phyloP scores from a whole-genome alignment of 345 rosid species.

The Psidium friedrichsthalianum region DNA sequence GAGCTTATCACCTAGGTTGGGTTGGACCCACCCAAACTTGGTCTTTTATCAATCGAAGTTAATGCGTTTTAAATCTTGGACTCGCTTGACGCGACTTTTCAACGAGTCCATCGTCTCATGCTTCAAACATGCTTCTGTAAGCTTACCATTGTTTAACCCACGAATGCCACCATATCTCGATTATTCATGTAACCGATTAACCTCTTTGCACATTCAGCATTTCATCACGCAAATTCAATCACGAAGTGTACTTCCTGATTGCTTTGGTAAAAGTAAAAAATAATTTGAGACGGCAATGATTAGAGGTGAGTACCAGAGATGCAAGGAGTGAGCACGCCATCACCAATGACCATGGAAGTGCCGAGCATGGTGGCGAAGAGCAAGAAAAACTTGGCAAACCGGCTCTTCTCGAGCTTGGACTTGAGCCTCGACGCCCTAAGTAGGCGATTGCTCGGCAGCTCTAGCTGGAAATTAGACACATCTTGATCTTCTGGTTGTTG shows the following conservation, averaged over 20 bases:
- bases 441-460: slow-evolving; percentile 16
- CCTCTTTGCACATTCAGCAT: not conserved
- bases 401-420: slow-evolving; percentile 22
- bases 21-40: not conserved
- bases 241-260: not conserved
- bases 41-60: not conserved
- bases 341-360: slow-evolving; percentile 58
- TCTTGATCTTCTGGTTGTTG: slow-evolving; percentile 28
- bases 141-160: not conserved
- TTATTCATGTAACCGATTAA: not conserved
- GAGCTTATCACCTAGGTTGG: not conserved
- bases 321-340: slow-evolving; percentile 49
- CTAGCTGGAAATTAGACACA: slow-evolving; percentile 21
- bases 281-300: not conserved
- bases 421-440: slow-evolving; percentile 22
- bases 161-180: not conserved
- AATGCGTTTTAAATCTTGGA: not conserved
- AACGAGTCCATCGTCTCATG: not conserved
- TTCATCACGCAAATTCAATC: not conserved
- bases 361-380: slow-evolving; percentile 41
- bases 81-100: not conserved
- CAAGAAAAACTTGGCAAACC: slow-evolving; percentile 19
- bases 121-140: not conserved
- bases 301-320: slow-evolving; percentile 23
- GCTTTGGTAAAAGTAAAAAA: too few relatives aligned